Base-by-base conservation (phyloP, 768 basidiomycete species). In the Tricholoma matsutake region DNA sequence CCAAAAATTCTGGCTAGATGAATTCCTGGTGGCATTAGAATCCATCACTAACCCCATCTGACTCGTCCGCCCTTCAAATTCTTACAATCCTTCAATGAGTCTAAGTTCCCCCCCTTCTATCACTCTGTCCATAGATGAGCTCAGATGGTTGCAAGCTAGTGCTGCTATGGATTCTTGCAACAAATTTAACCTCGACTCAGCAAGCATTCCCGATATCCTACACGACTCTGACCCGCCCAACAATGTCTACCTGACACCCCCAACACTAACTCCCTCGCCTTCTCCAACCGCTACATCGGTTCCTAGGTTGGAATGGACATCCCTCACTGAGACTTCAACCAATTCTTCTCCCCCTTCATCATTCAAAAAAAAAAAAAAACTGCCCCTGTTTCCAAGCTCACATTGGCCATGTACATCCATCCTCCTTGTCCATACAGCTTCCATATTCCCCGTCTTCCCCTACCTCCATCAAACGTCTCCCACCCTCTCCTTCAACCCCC, bases 91-190 rank as follows among this genome's bases (percentile, higher is more conserved):
- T 43, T 13, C 9, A 56, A 56, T 56, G 56, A 41, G 1, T 29
- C 20, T 7, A 16, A 14, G 5, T 25, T 8, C 7, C 4, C 25
- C 37, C 53, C 72, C 68, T 45, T 70, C 75, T 57, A 65, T 64
- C 41, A 68, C 73, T 56, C 70, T 79, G 60, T 77, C 77, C 58
- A 71, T 75, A 59, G 82, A 82, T 62, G 82, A 82, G 68, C 71
- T 82, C 56, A 72, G 78, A 22, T 83, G 82, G 82, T 73, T 83
- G 18, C 75, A 78, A 53, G 81, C 80, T 28, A 79, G 76, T 43
- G 68, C 60, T 20, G 63, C 61, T 4, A 31, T 62, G 14, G 61
- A 65, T 22, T 60, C 65, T 34, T 13, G 25, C 13, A 25, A 28
- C 25, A 51, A 25, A 16, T 51, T 13, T n/a, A 51, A 29, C 13